These are phyloP conservation scores for Amanita polypyramis DNA, from an alignment of 768 basidiomycete genomes.

Conservation along the genomic window DNA sequence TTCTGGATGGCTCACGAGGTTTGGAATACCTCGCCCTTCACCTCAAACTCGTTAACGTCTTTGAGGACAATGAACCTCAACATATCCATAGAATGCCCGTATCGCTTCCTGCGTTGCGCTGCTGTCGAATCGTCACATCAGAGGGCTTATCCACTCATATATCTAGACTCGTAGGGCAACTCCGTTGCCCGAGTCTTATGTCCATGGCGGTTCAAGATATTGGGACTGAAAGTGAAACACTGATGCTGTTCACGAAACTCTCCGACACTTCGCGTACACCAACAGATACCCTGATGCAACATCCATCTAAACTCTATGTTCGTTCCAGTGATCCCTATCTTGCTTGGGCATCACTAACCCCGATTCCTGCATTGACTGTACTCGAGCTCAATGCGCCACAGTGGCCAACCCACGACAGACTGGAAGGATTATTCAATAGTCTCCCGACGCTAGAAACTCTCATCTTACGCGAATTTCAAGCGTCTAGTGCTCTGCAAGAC, in stretches of 20 bases:
- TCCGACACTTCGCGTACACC: slow-evolving; percentile 1
- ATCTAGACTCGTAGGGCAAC: slow-evolving; percentile 14
- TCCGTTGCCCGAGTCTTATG: slow-evolving; percentile 18
- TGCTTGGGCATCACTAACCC: slow-evolving; percentile 14
- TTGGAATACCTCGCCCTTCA: slow-evolving; percentile 18
- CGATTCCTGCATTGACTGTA: slow-evolving; percentile 12
- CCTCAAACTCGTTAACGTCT: slow-evolving; percentile 16
- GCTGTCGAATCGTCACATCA: slow-evolving; percentile 18
- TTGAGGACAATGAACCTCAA: slow-evolving; percentile 8
- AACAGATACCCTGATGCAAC: neutral
- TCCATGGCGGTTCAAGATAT: slow-evolving; percentile 16
- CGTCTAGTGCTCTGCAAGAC: slow-evolving; percentile 11
- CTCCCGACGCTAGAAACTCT: slow-evolving; percentile 17
- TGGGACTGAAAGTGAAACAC: slow-evolving; percentile 5
- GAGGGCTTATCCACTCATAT: slow-evolving; percentile 21
- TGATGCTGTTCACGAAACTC: slow-evolving; percentile 15
- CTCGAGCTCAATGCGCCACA: slow-evolving; percentile 16
- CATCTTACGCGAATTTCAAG: slow-evolving; percentile 14
- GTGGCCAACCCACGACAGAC: slow-evolving; percentile 13
- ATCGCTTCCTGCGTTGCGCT: slow-evolving; percentile 17
- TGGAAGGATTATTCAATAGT: slow-evolving; percentile 13
- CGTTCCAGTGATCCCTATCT: slow-evolving; percentile 13
- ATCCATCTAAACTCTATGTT: slow-evolving; percentile 11
- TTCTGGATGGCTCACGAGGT: slow-evolving; percentile 15
- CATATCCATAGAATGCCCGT: slow-evolving; percentile 11